Percentiles rank a stretch among this genome's conserved stretches.
Conservation (phyloP, 75 land plant genomes). For the Selaginella moellendorffii region DNA sequence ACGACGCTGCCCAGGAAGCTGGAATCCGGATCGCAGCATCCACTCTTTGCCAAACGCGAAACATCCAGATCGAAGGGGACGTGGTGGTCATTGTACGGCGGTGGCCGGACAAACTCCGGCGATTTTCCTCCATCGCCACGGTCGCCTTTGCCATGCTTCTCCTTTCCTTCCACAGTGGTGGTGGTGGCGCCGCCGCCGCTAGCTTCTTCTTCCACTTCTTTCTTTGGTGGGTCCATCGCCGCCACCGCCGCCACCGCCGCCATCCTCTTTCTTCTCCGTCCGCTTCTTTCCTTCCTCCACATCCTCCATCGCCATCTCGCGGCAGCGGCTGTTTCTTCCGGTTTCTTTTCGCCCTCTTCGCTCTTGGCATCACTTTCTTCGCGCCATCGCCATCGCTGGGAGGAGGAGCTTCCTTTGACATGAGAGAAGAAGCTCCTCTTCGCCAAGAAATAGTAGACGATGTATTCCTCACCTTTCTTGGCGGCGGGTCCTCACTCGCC, state of each 20-base stretch:
- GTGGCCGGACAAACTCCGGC: background rate
- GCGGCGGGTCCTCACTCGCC: conserved; percentile 41
- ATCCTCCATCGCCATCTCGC: background rate
- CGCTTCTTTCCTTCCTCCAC: conserved; percentile 1
- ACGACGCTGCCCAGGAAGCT: conserved; percentile 53
- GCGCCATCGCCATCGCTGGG: background rate
- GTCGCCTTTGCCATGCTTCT: background rate
- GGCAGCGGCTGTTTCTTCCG: background rate
- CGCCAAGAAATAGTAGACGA: conserved; percentile 46
- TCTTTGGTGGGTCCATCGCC: conserved; percentile 17
- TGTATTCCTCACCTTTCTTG: conserved; percentile 16
- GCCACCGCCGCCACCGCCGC: conserved; percentile 28
- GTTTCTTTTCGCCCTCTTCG: too few relatives aligned
- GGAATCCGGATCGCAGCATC: conserved; percentile 28
- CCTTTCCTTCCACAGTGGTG: background rate
- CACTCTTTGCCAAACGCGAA: conserved; percentile 54
- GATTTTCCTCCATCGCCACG: background rate
- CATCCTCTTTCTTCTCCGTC: conserved; percentile 12
- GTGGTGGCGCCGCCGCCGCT: too few relatives aligned
- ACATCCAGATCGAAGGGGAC: conserved; percentile 44
- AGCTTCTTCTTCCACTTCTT: background rate
- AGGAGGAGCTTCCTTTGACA: conserved; percentile 34
- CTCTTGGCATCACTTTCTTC: background rate
- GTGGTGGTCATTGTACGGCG: background rate
- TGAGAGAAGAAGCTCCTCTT: conserved; percentile 63